phyloP scores from a whole-genome alignment of 805 yeast genomes.

The Clavispora asparagi region DNA sequence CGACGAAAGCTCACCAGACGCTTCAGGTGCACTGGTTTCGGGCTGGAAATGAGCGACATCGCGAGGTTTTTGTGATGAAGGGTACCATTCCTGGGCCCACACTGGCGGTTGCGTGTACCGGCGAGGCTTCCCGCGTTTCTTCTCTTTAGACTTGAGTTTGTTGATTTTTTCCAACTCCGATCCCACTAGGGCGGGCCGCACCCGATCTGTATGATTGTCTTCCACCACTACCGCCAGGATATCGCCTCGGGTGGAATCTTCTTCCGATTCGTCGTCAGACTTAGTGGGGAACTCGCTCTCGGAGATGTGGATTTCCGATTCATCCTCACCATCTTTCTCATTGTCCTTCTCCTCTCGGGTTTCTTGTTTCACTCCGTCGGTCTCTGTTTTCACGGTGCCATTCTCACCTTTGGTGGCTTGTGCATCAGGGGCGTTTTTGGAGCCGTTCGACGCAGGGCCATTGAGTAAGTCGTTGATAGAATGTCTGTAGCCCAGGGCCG shows the following conservation, averaged over 20 bases:
- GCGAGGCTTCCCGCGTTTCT: constrained; percentile 44
- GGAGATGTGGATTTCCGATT: background rate
- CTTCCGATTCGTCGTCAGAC: background rate
- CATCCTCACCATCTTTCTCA: background rate
- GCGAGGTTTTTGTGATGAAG: constrained; percentile 10
- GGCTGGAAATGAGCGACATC: background rate
- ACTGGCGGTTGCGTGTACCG: constrained; percentile 64
- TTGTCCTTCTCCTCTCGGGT: background rate
- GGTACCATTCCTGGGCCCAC: constrained; percentile 75
- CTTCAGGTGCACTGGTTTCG: background rate
- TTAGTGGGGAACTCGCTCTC: background rate
- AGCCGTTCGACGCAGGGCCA: constrained; percentile 1
- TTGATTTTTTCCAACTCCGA: constrained; percentile 23
- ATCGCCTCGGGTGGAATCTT: background rate
- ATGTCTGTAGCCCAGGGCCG: constrained; percentile 10
- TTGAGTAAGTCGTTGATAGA: constrained; percentile 15
- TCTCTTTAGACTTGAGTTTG: constrained; percentile 11
- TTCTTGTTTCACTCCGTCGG: background rate
- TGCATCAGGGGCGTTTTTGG: background rate
- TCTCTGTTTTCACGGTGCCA: no score
- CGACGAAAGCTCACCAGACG: constrained; percentile 7
- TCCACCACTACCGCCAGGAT: background rate
- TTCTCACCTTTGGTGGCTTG: background rate
- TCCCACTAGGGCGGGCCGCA: background rate
- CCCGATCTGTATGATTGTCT: background rate